Evolutionary conservation across 1,284 basidiomycete genomes (phyloP), one percentile per base, ranked within the genome.

Genomic region (Xanthoconium separans): DNA sequence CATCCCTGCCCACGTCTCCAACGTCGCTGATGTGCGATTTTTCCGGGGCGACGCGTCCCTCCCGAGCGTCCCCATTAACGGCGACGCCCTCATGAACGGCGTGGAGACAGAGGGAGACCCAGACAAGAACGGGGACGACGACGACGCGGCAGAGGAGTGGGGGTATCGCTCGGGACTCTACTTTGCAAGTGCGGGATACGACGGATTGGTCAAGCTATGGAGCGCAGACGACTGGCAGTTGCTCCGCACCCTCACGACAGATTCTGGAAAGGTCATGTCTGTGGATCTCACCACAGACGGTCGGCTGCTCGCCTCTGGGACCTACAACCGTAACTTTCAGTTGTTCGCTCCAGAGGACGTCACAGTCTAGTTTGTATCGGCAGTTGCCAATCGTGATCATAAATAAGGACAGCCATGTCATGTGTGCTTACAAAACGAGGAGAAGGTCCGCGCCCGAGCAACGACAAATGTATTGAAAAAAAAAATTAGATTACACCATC

Each of bases 221-320:
- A 93, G 89, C 61, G 93, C 96, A 27, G 97, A 99, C 70, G 97
- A 99, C 68, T 99, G 97, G 96, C 93, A 94, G 65, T 77, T 96
- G 34, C 78, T 98, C 44, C 82, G 88, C 57, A 91, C 91, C 45
- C 79, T 99, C 57, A 87, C 91, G 33, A 95, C 94, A 15, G 96
- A 98, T 68, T 89, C 91, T 7, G 95, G 95, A 34, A 98, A 98
- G 72, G 95, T 98, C 55, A 99, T 99, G 97, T 94, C 91, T 34
- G 94, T 96, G 31, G 97, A 99, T 70, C 78, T 98, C 24, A 84
- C 87, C 22, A 77, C 79, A 56, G 91, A 97, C 67, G 93, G 87
- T 22, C 87, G 87, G 65, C 82, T 93, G 67, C 81, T 98, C 42
- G 95, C 89, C 4, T 90, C 87, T 11, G 95, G 93, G 29, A 95